Conservation (phyloP, 495 filamentous ascomycete genomes). For the Penicillium antarcticum region DNA sequence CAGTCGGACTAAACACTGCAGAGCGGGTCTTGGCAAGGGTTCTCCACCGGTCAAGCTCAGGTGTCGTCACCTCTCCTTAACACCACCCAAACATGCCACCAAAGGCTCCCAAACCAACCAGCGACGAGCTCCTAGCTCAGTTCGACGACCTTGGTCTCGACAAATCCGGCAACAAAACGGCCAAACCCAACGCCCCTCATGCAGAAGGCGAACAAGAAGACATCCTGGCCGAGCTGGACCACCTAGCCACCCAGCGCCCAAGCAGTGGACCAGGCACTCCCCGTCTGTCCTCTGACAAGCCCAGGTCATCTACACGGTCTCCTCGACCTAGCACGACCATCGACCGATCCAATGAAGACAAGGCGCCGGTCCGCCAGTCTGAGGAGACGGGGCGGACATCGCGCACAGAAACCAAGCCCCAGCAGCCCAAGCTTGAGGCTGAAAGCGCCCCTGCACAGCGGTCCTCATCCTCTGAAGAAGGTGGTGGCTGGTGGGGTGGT, state of each 20-base stretch:
- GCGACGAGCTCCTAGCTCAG: slow-evolving; percentile 79
- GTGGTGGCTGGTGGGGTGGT: slow-evolving; percentile 78
- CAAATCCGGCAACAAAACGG: slow-evolving; percentile 24
- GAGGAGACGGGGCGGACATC: slow-evolving; percentile 70
- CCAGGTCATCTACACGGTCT: slow-evolving; percentile 45
- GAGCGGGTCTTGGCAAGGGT: slow-evolving; percentile 25
- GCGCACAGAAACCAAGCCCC: slow-evolving; percentile 51
- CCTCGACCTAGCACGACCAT: slow-evolving; percentile 57
- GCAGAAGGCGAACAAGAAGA: slow-evolving; percentile 54
- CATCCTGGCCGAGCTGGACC: slow-evolving; percentile 81
- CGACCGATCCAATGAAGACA: slow-evolving; percentile 61
- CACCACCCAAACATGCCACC: slow-evolving; percentile 35
- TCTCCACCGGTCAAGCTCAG: slow-evolving; percentile 24
- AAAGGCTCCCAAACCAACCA: slow-evolving; percentile 57
- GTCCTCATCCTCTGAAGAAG: slow-evolving; percentile 34
- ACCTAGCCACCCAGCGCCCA: slow-evolving; percentile 64
- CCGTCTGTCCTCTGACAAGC: slow-evolving; percentile 59
- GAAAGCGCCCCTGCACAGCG: slow-evolving; percentile 27
- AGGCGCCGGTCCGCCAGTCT: slow-evolving; percentile 60
- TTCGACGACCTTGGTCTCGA: slow-evolving; percentile 70
- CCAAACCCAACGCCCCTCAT: slow-evolving; percentile 43
- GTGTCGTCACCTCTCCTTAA: slow-evolving; percentile 36
- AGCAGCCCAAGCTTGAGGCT: slow-evolving; percentile 31
- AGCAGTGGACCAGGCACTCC: slow-evolving; percentile 80
- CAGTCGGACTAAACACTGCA: neutral